Conservation (phyloP, 495 filamentous ascomycete genomes). For the Thermochaetoides thermophila region DNA sequence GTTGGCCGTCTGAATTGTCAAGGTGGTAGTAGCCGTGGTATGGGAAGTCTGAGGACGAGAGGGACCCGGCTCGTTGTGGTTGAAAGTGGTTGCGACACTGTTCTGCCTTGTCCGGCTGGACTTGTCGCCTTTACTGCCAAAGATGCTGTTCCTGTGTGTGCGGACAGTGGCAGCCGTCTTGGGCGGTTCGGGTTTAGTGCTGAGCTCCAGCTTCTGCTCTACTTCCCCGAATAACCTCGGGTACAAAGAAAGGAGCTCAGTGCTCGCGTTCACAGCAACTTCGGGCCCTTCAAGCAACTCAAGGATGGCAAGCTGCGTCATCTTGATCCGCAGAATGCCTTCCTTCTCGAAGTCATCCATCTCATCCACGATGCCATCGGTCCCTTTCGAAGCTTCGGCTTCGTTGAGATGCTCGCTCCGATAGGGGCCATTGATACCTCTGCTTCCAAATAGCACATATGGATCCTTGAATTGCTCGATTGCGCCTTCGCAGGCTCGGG, state of each 20-base stretch:
- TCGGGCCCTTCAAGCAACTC: conserved; percentile 72
- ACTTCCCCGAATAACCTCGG: conserved; percentile 54
- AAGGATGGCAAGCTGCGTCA: conserved; percentile 76
- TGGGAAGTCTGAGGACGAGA: conserved; percentile 25
- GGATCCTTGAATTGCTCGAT: conserved; percentile 69
- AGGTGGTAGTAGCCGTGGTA: conserved; percentile 22
- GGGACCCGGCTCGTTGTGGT: conserved; percentile 11
- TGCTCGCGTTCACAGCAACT: conserved; percentile 67
- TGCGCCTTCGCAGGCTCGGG: conserved; percentile 70
- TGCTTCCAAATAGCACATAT: conserved; percentile 38
- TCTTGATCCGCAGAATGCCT: conserved; percentile 73
- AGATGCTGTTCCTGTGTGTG: conserved; percentile 61
- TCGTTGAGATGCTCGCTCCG: conserved; percentile 42
- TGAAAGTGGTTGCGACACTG: conserved; percentile 14
- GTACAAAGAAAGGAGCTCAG: conserved; percentile 73
- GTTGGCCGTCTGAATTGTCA: conserved; percentile 25
- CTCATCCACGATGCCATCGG: conserved; percentile 45
- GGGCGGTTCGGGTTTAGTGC: conserved; percentile 33
- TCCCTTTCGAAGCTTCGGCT: conserved; percentile 20
- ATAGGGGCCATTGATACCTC: conserved; percentile 28
- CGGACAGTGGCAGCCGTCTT: conserved; percentile 59
- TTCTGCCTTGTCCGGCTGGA: conserved; percentile 15
- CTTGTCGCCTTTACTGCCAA: conserved; percentile 40
- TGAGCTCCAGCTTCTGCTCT: conserved; percentile 20
- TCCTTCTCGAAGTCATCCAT: conserved; percentile 69